These are phyloP conservation scores for Plasmodium blacklocki DNA, from an alignment of 169 alveolate species.

Conservation along the genomic window DNA sequence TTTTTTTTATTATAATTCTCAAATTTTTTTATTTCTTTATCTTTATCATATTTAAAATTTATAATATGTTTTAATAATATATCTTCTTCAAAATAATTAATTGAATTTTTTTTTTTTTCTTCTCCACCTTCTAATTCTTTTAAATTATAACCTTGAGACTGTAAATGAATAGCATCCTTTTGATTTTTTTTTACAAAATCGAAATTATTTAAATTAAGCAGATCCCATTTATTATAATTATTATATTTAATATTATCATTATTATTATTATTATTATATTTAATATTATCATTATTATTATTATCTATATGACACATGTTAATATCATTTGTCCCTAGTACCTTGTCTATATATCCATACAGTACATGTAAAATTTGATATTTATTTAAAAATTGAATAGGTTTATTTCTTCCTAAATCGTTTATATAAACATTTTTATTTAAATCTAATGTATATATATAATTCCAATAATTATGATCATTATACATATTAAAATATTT, in stretches of 20 bases:
- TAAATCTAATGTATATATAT: slow-evolving; percentile 10
- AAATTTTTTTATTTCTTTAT: neutral
- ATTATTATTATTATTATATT: neutral
- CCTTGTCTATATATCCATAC: neutral
- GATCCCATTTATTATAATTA: neutral
- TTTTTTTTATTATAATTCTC: neutral
- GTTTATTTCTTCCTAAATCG: slow-evolving; percentile 2
- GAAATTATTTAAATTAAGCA: neutral
- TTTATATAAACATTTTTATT: slow-evolving; percentile 13
- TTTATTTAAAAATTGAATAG: slow-evolving; percentile 11
- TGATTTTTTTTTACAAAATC: neutral
- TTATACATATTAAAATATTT: slow-evolving; percentile 3
- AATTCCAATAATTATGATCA: slow-evolving; percentile 20
- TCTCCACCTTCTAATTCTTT: neutral
- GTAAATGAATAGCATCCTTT: no score
- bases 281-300: neutral
- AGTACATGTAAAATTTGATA: neutral
- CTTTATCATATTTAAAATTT: neutral
- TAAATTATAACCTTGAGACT: neutral
- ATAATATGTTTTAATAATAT: neutral
- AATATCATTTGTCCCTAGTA: neutral
- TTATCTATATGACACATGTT: neutral
- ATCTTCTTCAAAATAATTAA: neutral
- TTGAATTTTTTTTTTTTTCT: neutral
- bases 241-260: neutral